phyloP scores from a whole-genome alignment of 306 rosid species.

The Rosa lucieae region DNA sequence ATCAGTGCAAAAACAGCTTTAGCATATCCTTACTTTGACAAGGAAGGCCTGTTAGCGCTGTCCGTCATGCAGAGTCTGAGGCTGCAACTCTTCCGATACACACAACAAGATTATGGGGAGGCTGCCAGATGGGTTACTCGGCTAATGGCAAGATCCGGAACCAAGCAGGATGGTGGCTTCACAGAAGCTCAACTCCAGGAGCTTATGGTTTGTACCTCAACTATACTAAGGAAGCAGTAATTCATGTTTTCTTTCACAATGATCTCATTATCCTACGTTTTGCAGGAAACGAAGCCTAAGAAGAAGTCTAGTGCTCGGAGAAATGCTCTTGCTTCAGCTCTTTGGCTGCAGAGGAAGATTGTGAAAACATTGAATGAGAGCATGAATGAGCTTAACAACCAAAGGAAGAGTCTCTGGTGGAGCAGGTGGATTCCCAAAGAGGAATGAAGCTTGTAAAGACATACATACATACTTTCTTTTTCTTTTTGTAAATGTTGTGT shows the following conservation, averaged over 20 bases:
- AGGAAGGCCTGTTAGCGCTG: constrained; percentile 74
- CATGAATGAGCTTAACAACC: constrained; percentile 68
- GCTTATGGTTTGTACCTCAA: constrained; percentile 48
- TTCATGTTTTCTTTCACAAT: constrained; percentile 1
- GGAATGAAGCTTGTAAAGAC: constrained; percentile 47
- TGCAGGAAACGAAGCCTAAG: constrained; percentile 70
- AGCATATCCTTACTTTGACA: constrained; percentile 86
- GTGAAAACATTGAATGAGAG: constrained; percentile 79
- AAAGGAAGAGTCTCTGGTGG: constrained; percentile 92
- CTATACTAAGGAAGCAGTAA: constrained; percentile 6
- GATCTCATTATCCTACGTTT: background rate
- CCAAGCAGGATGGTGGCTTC: constrained; percentile 83
- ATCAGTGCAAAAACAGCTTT: constrained; percentile 87
- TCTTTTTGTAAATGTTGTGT: constrained; percentile 53
- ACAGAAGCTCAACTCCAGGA: constrained; percentile 95
- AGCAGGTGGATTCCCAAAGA: constrained; percentile 96
- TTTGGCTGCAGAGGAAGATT: constrained; percentile 70
- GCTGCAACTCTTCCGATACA: constrained; percentile 71
- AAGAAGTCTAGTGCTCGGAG: constrained; percentile 61
- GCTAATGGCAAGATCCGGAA: constrained; percentile 95
- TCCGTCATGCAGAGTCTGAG: constrained; percentile 83
- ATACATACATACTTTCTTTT: constrained; percentile 17
- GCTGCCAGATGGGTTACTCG: constrained; percentile 77
- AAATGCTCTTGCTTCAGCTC: constrained; percentile 82
- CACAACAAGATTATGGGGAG: constrained; percentile 84